Conservation (phyloP, 192 early-diverging fungal genomes). For the Chytriomyces sp. region DNA sequence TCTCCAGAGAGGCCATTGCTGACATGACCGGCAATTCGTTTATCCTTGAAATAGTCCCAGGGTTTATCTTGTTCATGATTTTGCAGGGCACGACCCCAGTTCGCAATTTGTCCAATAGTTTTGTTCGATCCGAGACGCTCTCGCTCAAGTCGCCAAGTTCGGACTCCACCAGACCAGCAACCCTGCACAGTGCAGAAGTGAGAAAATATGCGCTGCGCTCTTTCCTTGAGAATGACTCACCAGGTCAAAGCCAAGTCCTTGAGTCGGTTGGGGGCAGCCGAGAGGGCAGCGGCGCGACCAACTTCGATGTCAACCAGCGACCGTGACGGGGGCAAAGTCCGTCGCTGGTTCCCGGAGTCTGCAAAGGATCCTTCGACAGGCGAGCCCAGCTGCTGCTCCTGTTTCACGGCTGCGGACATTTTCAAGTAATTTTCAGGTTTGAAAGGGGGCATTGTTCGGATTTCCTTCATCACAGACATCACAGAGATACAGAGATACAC, state of each 20-base stretch:
- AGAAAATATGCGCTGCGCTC: too few relatives aligned
- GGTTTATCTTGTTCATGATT: conserved; percentile 43
- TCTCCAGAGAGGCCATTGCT: conserved; percentile 36
- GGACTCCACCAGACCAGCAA: background rate
- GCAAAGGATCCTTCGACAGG: too few relatives aligned
- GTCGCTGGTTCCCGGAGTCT: too few relatives aligned
- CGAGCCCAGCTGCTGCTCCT: too few relatives aligned
- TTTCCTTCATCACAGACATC: background rate
- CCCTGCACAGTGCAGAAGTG: too few relatives aligned
- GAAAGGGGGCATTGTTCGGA: too few relatives aligned
- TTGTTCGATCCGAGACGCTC: background rate
- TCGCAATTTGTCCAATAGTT: conserved; percentile 44
- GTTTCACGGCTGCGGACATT: too few relatives aligned
- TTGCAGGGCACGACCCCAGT: conserved; percentile 35
- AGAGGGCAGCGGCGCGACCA: too few relatives aligned
- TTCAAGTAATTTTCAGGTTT: too few relatives aligned
- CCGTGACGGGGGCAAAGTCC: too few relatives aligned
- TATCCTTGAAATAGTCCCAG: conserved; percentile 40
- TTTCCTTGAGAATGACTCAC: background rate
- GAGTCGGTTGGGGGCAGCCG: too few relatives aligned
- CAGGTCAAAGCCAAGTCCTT: background rate
- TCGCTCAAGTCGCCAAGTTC: background rate
- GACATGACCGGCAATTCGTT: conserved; percentile 14
- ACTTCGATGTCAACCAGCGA: too few relatives aligned
- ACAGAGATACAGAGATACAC: background rate